Conservation (phyloP, 1,139 yeast species). For the Hanseniaspora sp. region DNA sequence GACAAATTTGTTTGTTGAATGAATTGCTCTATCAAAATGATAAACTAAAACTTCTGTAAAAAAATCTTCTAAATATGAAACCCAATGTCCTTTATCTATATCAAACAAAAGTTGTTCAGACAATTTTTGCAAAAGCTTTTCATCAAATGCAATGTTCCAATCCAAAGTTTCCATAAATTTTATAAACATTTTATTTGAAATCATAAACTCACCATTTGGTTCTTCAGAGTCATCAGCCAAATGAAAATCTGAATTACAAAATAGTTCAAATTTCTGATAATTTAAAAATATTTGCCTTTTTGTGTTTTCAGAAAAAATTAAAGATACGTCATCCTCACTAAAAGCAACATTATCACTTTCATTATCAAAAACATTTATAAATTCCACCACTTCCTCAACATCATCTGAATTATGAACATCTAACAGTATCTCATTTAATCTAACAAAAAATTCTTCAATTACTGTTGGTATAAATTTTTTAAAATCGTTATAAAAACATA, state of each 20-base stretch:
- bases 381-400: slow-evolving; percentile 4
- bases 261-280: neutral
- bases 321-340: neutral
- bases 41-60: neutral
- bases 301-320: slow-evolving; percentile 1
- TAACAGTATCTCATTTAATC: neutral
- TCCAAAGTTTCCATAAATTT: slow-evolving; percentile 1
- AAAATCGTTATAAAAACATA: slow-evolving; percentile 11
- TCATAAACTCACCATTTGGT: neutral
- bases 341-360: neutral
- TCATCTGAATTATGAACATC: neutral
- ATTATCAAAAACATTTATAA: slow-evolving; percentile 11
- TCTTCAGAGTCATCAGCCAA: neutral
- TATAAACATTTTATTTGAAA: neutral
- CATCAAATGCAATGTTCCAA: slow-evolving; percentile 2
- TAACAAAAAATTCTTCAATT: slow-evolving; percentile 3
- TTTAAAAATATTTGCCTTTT: slow-evolving; percentile 6
- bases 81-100: neutral
- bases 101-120: neutral
- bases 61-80: slow-evolving; percentile 2
- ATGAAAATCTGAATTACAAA: neutral
- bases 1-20: neutral
- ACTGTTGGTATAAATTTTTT: slow-evolving; percentile 12
- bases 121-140: neutral
- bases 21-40: neutral